These are phyloP conservation scores for Mortierella alpina DNA, from an alignment of 192 early-diverging fungal genomes.

Conservation along the genomic window DNA sequence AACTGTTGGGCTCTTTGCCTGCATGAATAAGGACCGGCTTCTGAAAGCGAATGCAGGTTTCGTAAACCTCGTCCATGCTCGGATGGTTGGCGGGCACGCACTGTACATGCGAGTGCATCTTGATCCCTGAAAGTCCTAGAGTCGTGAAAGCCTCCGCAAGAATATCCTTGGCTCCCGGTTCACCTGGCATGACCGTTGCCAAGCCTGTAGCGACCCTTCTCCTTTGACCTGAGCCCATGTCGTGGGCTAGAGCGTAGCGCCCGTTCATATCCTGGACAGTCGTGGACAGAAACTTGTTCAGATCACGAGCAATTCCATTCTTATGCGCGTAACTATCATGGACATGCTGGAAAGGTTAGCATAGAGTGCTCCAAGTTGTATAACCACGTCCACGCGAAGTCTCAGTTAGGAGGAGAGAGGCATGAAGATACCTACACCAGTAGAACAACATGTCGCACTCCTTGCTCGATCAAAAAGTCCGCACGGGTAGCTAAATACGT, in stretches of 20 bases:
- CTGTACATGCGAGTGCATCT: slow-evolving; percentile 59
- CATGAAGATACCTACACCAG: slow-evolving; percentile 25
- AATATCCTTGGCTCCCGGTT: slow-evolving; percentile 40
- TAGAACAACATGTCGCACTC: slow-evolving; percentile 50
- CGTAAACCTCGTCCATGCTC: slow-evolving; percentile 52
- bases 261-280: slow-evolving; percentile 50
- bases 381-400: background rate
- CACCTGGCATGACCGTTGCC: slow-evolving; percentile 56
- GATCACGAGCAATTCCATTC: slow-evolving; percentile 53
- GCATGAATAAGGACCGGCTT: slow-evolving; percentile 52
- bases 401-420: background rate
- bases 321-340: slow-evolving; percentile 53
- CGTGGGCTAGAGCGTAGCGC: slow-evolving; percentile 11
- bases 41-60: slow-evolving; percentile 35
- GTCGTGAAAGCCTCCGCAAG: slow-evolving; percentile 50
- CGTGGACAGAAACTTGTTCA: slow-evolving; percentile 44
- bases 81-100: slow-evolving; percentile 49
- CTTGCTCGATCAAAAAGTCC: slow-evolving; percentile 51
- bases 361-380: too few species aligned
- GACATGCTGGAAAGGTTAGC: too few species aligned
- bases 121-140: slow-evolving; percentile 41
- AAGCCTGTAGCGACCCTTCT: slow-evolving; percentile 50
- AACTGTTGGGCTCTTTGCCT: slow-evolving; percentile 48
- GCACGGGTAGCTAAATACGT: slow-evolving; percentile 30
- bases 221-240: background rate